These are phyloP conservation scores for Beauveria scarabaeidicola DNA, from an alignment of 2,329 filamentous ascomycete genomes.

Conservation along the genomic window DNA sequence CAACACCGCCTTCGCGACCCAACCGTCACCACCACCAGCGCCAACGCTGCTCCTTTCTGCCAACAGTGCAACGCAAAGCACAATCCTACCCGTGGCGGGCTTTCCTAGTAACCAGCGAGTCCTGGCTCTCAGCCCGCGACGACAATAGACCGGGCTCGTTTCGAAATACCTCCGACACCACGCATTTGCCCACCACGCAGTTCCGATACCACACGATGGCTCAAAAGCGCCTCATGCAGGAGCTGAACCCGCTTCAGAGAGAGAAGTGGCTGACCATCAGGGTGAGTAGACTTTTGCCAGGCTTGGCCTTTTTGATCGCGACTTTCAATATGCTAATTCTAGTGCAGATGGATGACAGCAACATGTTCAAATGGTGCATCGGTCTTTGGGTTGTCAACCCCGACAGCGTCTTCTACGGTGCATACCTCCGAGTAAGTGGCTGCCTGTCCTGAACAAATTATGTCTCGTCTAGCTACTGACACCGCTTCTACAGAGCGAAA, in stretches of 20 bases:
- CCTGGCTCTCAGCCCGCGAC: background rate
- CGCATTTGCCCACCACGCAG: background rate
- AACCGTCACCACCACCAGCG: background rate
- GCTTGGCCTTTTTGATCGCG: background rate
- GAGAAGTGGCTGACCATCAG: conserved; percentile 94
- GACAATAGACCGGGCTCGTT: background rate
- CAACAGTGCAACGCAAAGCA: background rate
- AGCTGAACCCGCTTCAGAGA: conserved; percentile 72
- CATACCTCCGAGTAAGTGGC: conserved; percentile 64
- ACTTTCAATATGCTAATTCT: background rate
- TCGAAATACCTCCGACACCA: background rate
- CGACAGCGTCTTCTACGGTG: conserved; percentile 85
- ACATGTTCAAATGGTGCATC: conserved; percentile 80
- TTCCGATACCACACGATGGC: conserved; percentile 28
- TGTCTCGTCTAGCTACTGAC: background rate
- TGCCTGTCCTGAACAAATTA: background rate
- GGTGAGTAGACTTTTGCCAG: conserved; percentile 37
- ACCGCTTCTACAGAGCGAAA: conserved; percentile 52
- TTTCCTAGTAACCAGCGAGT: background rate
- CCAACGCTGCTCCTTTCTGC: background rate
- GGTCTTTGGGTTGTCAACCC: conserved; percentile 89
- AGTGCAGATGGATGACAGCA: conserved; percentile 62
- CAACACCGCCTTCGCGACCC: conserved; percentile 3
- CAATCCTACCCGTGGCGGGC: background rate
- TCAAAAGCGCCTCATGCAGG: conserved; percentile 77